Evolutionary conservation across 768 basidiomycete species (phyloP), one percentile per base, ranked within the genome.

Genomic region (Mycena maculata): DNA sequence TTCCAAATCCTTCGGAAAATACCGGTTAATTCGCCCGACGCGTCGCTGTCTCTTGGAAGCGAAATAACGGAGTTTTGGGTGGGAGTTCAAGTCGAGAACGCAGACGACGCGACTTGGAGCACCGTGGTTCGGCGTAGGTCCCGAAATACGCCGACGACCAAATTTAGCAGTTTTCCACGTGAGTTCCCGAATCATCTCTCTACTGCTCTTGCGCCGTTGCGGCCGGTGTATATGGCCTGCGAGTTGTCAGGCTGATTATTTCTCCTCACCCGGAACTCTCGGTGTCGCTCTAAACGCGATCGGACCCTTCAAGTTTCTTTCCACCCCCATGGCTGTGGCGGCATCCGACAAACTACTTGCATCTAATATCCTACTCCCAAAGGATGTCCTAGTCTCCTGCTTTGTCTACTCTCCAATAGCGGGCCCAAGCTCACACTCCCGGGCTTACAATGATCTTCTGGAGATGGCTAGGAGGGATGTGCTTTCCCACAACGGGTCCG

Each of bases 381-480:
- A 65, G 60, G 69, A 71, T 41, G 52, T 44, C 45, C 52, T 67
- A 47, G 60, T 71, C 15, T 67, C 69, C 25, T 71, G 69, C 53
- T 50, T 38, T 33, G 47, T 64, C 48, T 71, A 42, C 52, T 56
- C 69, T 27, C 69, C 69, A 8, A 44, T 71, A 6, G 69, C 69
- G 25, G 69, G 65, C 6, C 69, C 69, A 6, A 71, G 69, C 65
- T 71, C 69, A 2, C 69, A 67, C 10, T 62, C 69, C 42, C 61
- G 69, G 8, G 65, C 69, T 7, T 71, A 71, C 59, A 67, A 80
- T 45, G 85, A 87, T 54, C 70, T 76, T 49, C 76, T 92, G 63
- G 91, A 93, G 72, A 68, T 77, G 18, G 90, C 87, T 4, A 84
- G 92, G 65, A 82, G 86, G 63, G 75, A 76, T 7, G 71, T 91